A percentile compares a stretch with the other conserved stretches of the same genome.
These are phyloP conservation scores for Aquilaria malaccensis DNA, from an alignment of 345 rosid species.

Conservation along the genomic window DNA sequence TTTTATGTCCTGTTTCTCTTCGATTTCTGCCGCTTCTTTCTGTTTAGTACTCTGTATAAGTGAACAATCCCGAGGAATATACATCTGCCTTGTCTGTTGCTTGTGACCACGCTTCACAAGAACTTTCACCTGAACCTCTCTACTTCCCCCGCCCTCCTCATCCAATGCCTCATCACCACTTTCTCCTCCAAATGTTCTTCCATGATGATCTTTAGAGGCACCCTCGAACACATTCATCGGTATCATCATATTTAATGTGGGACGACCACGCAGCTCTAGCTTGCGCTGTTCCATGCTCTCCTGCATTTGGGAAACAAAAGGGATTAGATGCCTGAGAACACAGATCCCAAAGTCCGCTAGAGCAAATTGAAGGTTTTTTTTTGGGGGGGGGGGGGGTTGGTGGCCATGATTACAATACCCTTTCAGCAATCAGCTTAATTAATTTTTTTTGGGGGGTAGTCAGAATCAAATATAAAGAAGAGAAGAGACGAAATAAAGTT, in stretches of 20 bases:
- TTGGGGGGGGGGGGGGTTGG: too few species aligned
- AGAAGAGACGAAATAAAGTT: too few species aligned
- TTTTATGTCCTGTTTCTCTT: conserved; percentile 98
- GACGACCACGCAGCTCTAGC: conserved; percentile 83
- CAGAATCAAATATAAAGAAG: too few species aligned
- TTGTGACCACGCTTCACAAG: conserved; percentile 95
- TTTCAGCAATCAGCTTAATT: not conserved
- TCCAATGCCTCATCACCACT: conserved; percentile 80
- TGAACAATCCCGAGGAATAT: conserved; percentile 75
- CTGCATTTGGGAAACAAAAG: conserved; percentile 37
- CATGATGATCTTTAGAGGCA: conserved; percentile 75
- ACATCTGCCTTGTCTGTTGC: conserved; percentile 94
- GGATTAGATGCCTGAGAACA: not conserved
- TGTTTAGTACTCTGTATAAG: conserved; percentile 94
- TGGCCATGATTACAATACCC: too few species aligned
- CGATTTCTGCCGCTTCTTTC: conserved; percentile 95
- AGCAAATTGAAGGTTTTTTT: not conserved
- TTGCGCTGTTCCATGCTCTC: conserved; percentile 98
- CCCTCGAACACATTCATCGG: conserved; percentile 97
- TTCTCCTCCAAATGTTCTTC: conserved; percentile 56
- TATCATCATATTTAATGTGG: conserved; percentile 76
- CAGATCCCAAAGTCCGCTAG: not conserved
- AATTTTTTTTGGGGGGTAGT: too few species aligned
- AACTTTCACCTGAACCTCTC: conserved; percentile 92
- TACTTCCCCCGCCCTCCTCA: conserved; percentile 60